Conservation (phyloP, 495 filamentous ascomycete species). For the Tuber indicum region DNA sequence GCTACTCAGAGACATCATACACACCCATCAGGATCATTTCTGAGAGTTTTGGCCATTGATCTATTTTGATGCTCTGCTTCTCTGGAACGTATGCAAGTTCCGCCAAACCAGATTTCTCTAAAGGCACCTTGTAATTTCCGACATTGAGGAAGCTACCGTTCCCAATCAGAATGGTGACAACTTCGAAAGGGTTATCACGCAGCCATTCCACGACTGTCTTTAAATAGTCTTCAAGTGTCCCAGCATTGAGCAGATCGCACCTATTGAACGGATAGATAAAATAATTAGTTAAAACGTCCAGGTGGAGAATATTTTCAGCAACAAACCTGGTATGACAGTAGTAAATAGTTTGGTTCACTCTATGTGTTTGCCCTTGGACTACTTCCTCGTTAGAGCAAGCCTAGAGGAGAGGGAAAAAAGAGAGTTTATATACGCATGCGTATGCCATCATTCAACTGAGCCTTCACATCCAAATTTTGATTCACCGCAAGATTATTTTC, state of each 20-base stretch:
- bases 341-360: conserved; percentile 54
- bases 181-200: conserved; percentile 69
- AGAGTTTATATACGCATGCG: conserved; percentile 57
- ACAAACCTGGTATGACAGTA: conserved; percentile 48
- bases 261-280: conserved; percentile 54
- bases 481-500: conserved; percentile 67
- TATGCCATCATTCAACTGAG: conserved; percentile 79
- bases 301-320: not conserved
- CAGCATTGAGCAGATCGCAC: conserved; percentile 73
- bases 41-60: conserved; percentile 78
- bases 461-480: conserved; percentile 60
- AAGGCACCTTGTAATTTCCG: conserved; percentile 53
- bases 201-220: conserved; percentile 66
- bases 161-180: conserved; percentile 82
- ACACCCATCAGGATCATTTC: conserved; percentile 63
- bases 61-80: conserved; percentile 51
- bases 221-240: conserved; percentile 69
- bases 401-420: not conserved
- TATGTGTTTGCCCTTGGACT: conserved; percentile 82
- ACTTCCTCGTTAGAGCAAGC: not conserved
- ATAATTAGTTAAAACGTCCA: not conserved
- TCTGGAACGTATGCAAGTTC: conserved; percentile 64
- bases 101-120: conserved; percentile 62
- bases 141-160: conserved; percentile 68
- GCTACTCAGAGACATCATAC: conserved; percentile 49